A percentile compares a stretch with the other conserved stretches of the same genome.
Evolutionary conservation across 345 rosid species (phyloP).

Genomic region (Eucalyptus sp.): DNA sequence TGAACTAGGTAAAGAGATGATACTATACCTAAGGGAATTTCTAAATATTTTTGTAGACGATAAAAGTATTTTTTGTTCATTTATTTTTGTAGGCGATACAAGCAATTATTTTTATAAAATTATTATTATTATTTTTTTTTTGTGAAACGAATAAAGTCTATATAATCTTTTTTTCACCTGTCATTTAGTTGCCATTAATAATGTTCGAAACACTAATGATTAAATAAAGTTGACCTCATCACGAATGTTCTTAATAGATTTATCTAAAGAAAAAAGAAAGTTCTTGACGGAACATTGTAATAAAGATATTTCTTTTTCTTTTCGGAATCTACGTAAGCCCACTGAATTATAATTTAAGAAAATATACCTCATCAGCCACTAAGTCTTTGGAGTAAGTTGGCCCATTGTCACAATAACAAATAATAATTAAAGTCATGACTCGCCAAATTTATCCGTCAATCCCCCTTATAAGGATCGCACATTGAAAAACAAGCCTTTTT

Average conservation of each 20-base stretch:
- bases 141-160: fast-evolving
- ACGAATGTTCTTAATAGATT: background rate
- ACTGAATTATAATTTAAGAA: background rate
- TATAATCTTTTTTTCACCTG: background rate
- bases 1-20: too few relatives aligned
- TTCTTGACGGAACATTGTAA: background rate
- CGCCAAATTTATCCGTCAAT: background rate
- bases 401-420: background rate
- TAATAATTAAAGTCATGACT: background rate
- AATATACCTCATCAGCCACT: background rate
- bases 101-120: too few relatives aligned
- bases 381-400: background rate
- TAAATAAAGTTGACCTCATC: background rate
- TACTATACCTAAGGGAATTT: too few relatives aligned
- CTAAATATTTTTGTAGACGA: background rate
- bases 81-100: too few relatives aligned
- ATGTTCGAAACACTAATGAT: background rate
- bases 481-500: background rate
- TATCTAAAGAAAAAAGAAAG: background rate
- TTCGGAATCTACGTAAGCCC: background rate
- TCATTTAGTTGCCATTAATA: background rate
- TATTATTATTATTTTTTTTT: too few relatives aligned
- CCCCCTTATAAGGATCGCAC: background rate
- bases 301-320: background rate
- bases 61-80: too few relatives aligned